Conservation (phyloP, 1,284 basidiomycete genomes). For the Sparassis latifolia region DNA sequence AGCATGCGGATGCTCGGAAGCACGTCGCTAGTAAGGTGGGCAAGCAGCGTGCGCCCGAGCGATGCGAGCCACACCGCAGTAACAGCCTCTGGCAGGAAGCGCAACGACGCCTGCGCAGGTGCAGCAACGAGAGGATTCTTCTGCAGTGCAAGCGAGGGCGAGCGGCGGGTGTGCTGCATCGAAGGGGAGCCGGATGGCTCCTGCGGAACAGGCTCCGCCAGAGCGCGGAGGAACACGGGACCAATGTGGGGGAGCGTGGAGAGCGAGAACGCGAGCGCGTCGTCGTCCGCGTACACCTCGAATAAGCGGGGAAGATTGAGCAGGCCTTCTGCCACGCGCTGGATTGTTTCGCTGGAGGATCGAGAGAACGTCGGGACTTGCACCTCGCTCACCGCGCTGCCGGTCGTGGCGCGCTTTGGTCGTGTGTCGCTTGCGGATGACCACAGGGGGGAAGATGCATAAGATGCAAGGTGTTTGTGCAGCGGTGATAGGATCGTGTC, state of each 20-base stretch:
- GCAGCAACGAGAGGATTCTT: conserved; percentile 23
- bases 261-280: conserved; percentile 85
- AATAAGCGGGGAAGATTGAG: conserved; percentile 91
- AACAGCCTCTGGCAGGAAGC: conserved; percentile 66
- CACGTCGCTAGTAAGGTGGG: conserved; percentile 61
- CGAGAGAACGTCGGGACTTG: conserved; percentile 91
- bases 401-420: conserved; percentile 27
- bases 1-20: conserved; percentile 60
- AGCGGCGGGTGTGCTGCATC: conserved; percentile 27
- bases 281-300: conserved; percentile 90
- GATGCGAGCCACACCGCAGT: conserved; percentile 87
- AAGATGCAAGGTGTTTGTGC: conserved; percentile 66
- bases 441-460: conserved; percentile 72
- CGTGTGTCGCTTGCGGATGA: conserved; percentile 41
- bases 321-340: conserved; percentile 86
- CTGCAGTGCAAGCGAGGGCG: conserved; percentile 24
- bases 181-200: conserved; percentile 17
- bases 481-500: conserved; percentile 82
- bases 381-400: conserved; percentile 50
- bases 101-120: conserved; percentile 22
- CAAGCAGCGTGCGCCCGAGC: conserved; percentile 74
- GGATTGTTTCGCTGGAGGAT: conserved; percentile 84
- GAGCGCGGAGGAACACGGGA: conserved; percentile 43
- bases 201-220: conserved; percentile 31
- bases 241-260: conserved; percentile 74